phyloP scores from a whole-genome alignment of 2,329 filamentous ascomycete species.

The Aspergillus piperis region DNA sequence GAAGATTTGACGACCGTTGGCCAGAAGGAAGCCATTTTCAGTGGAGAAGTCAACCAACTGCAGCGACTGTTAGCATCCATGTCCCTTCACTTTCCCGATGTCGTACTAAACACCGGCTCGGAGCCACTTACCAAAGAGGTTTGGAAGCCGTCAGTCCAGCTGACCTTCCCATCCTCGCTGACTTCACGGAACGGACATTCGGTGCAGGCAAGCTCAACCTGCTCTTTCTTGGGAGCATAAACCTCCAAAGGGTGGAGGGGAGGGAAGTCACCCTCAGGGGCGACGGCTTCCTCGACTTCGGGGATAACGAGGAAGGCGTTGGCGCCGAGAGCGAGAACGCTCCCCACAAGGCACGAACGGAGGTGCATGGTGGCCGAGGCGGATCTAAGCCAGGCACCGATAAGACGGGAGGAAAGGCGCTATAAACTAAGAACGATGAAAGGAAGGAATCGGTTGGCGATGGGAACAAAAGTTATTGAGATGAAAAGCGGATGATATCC shows the following conservation, averaged over 20 bases:
- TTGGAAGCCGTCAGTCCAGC: constrained; percentile 38
- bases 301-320: constrained; percentile 43
- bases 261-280: constrained; percentile 26
- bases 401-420: constrained; percentile 10
- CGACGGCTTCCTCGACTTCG: constrained; percentile 31
- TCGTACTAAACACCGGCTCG: background rate
- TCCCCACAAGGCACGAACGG: constrained; percentile 38
- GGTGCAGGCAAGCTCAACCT: constrained; percentile 37
- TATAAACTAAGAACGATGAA: background rate
- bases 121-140: constrained; percentile 38
- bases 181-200: constrained; percentile 43
- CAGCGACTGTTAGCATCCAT: constrained; percentile 2
- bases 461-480: background rate
- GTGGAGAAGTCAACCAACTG: constrained; percentile 41
- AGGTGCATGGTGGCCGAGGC: constrained; percentile 34
- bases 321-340: constrained; percentile 37
- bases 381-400: constrained; percentile 13
- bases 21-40: constrained; percentile 36
- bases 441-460: background rate
- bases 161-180: constrained; percentile 30
- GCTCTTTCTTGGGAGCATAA: constrained; percentile 28
- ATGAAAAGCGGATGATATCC: constrained; percentile 3
- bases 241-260: constrained; percentile 28
- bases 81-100: background rate
- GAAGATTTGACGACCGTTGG: constrained; percentile 44